Base-by-base conservation (phyloP, 768 basidiomycete species). In the Lentinula sp. region DNA sequence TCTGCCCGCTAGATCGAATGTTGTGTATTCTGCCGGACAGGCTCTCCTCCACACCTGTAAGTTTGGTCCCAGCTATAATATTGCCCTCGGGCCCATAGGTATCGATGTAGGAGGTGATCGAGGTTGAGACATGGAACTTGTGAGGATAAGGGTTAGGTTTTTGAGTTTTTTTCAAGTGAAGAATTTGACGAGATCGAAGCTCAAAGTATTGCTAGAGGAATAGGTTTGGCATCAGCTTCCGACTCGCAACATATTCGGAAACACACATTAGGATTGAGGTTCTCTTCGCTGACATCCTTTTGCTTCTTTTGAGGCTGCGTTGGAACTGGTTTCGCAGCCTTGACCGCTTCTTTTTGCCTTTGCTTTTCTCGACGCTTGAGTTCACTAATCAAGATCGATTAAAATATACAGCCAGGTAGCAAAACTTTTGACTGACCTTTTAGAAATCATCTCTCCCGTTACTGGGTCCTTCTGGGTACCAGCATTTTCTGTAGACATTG, bases 391-490 rank as follows among this genome's bases (percentile, higher is more conserved):
- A 43, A 41, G 39, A 42, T 52, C 60, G 57, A 64, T 73, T 76
- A 59, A 58, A 72, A 74, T 62, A 70, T 63, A 65, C n/a, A 50
- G 62, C 66, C 48, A 62, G 33, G 55, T 57, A 52, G 57, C 61
- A 48, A 64, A 51, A 53, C 59, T 20, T 56, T 37, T 46, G 18
- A 82, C 87, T 62, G 57, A 96, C 96, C 83, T 83, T 85, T 99
- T 99, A 77, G 94, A 97, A 69, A 99, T 87, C 88, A 97, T 82
- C 75, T 98, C 95, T 39, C 95, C 95, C 0, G 96, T 97, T 64
- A 94, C 84, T 45, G 90, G 90, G 72, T 94, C 91, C 80, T 85
- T 87, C 66, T 83, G 81, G 7, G 79, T 77, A 61, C 77, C 79
- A 37, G 76, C 70, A 56, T 76, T 59, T 41, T 54, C 53, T 36